These are phyloP conservation scores for Pichia nakasei DNA, from an alignment of 805 yeast genomes.

Conservation along the genomic window DNA sequence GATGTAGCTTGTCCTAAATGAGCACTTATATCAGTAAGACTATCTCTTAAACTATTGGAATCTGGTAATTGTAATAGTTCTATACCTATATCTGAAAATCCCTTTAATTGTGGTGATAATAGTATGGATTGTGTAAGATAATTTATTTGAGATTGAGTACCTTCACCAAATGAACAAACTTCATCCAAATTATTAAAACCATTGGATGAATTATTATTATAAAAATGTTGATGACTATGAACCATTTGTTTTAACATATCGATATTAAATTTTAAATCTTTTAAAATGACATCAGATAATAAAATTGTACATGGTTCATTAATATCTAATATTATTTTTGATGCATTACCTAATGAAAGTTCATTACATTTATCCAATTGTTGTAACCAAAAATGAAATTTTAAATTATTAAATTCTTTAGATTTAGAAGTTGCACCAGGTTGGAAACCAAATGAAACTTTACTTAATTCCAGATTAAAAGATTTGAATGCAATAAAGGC, in stretches of 20 bases:
- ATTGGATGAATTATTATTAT: slow-evolving; percentile 38
- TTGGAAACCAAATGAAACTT: slow-evolving; percentile 22
- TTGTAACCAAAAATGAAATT: slow-evolving; percentile 71
- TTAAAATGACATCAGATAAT: slow-evolving; percentile 41
- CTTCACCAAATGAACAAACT: slow-evolving; percentile 73
- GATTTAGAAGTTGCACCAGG: slow-evolving; percentile 26
- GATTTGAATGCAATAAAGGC: slow-evolving; percentile 57
- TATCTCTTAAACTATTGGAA: slow-evolving; percentile 16
- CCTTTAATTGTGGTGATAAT: slow-evolving; percentile 49
- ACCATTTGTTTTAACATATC: slow-evolving; percentile 51
- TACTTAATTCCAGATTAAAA: slow-evolving; percentile 50
- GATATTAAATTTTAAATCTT: slow-evolving; percentile 43
- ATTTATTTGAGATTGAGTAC: slow-evolving; percentile 63
- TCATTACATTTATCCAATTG: slow-evolving; percentile 39
- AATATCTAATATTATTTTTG: slow-evolving; percentile 26
- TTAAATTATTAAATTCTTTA: slow-evolving; percentile 36
- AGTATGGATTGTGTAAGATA: slow-evolving; percentile 55
- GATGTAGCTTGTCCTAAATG: slow-evolving; percentile 81
- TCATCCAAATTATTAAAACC: slow-evolving; percentile 37
- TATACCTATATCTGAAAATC: slow-evolving; percentile 35
- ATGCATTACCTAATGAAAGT: slow-evolving; percentile 13
- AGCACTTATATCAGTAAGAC: slow-evolving; percentile 55
- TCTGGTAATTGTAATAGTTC: slow-evolving; percentile 40
- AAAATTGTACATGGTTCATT: slow-evolving; percentile 58
- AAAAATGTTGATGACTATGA: slow-evolving; percentile 47